These are phyloP conservation scores for Protoeuglena noctilucae DNA, from an alignment of 139 green algal genomes.

Conservation along the genomic window DNA sequence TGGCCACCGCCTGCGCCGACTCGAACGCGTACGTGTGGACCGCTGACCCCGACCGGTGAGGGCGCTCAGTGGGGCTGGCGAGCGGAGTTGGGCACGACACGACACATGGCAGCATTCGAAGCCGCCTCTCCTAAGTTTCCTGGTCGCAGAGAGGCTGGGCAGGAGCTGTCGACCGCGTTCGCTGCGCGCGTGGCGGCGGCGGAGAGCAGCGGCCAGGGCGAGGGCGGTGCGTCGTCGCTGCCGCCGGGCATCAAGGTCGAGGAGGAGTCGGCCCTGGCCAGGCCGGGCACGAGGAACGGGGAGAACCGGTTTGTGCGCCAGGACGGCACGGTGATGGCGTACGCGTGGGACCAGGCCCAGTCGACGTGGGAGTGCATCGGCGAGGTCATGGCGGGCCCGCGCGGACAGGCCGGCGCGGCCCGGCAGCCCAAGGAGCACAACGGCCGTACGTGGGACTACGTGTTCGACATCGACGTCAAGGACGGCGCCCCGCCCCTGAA, in stretches of 20 bases:
- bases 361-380: slow-evolving; percentile 70
- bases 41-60: slow-evolving; percentile 6
- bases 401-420: slow-evolving; percentile 1
- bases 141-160: background rate
- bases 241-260: slow-evolving; percentile 43
- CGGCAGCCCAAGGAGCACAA: slow-evolving; percentile 11
- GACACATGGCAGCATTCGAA: background rate
- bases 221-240: slow-evolving; percentile 16
- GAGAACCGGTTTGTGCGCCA: slow-evolving; percentile 51
- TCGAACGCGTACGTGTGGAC: slow-evolving; percentile 60
- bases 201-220: slow-evolving; percentile 1
- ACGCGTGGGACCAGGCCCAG: slow-evolving; percentile 48
- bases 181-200: slow-evolving; percentile 6
- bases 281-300: slow-evolving; percentile 35
- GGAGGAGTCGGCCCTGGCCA: slow-evolving; percentile 21
- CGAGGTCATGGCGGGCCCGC: slow-evolving; percentile 50
- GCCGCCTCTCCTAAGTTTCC: background rate
- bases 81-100: too few relatives aligned
- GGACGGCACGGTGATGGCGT: slow-evolving; percentile 47
- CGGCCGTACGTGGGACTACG: slow-evolving; percentile 57
- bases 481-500: slow-evolving; percentile 47
- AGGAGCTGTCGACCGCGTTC: slow-evolving; percentile 14
- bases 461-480: slow-evolving; percentile 89
- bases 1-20: slow-evolving; percentile 74
- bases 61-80: too few relatives aligned